Percentiles rank a stretch among this genome's conserved stretches.
Evolutionary conservation across 192 early-diverging fungal genomes (phyloP).

Genomic region (Coemansia sp.): DNA sequence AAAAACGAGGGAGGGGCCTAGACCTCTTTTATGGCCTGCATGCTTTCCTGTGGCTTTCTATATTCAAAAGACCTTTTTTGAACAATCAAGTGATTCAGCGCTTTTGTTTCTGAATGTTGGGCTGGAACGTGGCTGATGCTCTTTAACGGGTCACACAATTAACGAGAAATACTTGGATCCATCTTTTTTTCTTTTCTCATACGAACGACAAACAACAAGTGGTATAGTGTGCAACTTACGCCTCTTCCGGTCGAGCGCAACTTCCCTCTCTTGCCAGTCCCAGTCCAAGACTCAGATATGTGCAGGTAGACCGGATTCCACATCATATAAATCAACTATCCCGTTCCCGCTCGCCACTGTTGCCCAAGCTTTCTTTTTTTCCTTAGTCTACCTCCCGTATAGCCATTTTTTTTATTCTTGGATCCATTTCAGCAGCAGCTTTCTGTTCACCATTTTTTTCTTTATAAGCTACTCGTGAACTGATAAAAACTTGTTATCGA

Average conservation of each 20-base stretch:
- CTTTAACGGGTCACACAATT: no score
- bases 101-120: background rate
- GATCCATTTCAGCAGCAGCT: background rate
- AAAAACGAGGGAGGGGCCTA: background rate
- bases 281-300: background rate
- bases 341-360: background rate
- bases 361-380: background rate
- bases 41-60: background rate
- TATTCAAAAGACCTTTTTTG: background rate
- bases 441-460: background rate
- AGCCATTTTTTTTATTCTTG: background rate
- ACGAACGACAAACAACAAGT: background rate
- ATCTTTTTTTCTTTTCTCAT: background rate
- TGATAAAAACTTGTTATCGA: background rate
- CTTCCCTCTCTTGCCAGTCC: background rate
- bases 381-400: constrained; percentile 8
- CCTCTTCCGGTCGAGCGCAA: background rate
- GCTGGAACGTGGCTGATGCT: background rate
- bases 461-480: background rate
- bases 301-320: background rate
- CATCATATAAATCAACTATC: background rate
- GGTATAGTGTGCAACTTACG: background rate
- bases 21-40: background rate
- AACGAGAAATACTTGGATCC: background rate
- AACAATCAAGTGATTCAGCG: background rate